phyloP scores from a whole-genome alignment of 2,329 filamentous ascomycete species.

The Bipolaris bicolor region DNA sequence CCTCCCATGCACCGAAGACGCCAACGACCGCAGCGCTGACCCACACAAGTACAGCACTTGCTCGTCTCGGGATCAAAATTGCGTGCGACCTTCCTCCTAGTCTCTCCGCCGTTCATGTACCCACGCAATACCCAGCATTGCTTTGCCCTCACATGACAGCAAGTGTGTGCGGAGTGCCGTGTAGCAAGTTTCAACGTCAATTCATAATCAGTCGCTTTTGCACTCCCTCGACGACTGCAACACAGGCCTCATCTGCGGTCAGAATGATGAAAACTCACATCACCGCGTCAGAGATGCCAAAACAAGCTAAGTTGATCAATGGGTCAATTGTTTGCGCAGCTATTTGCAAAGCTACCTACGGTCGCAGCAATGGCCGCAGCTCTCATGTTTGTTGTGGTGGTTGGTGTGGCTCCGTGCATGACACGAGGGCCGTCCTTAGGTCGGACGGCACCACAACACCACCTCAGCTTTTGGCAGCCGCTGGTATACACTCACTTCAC shows the following conservation, averaged over 20 bases:
- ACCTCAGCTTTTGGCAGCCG: conserved; percentile 30
- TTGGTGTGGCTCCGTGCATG: conserved; percentile 40
- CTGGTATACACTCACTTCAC: conserved; percentile 27
- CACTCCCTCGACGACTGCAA: conserved; percentile 22
- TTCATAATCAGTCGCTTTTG: conserved; percentile 23
- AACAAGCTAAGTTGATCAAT: conserved; percentile 30
- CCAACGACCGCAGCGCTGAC: conserved; percentile 40
- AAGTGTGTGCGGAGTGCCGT: conserved; percentile 44
- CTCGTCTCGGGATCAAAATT: conserved; percentile 50
- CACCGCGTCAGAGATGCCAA: conserved; percentile 23
- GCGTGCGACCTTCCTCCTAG: conserved; percentile 42
- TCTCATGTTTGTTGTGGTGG: conserved; percentile 44
- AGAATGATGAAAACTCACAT: conserved; percentile 26
- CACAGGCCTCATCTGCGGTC: conserved; percentile 27
- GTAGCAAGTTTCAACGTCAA: conserved; percentile 51
- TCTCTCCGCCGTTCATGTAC: conserved; percentile 42
- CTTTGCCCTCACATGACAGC: conserved; percentile 49
- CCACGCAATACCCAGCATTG: conserved; percentile 48
- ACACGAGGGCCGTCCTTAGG: conserved; percentile 35
- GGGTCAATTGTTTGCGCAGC: conserved; percentile 38
- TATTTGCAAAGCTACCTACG: conserved; percentile 40
- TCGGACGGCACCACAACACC: conserved; percentile 36
- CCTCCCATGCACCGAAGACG: conserved; percentile 27
- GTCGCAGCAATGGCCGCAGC: conserved; percentile 39
- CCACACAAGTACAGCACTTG: conserved; percentile 46